Base-by-base conservation (phyloP, 306 rosid species). In the Betula pendula region DNA sequence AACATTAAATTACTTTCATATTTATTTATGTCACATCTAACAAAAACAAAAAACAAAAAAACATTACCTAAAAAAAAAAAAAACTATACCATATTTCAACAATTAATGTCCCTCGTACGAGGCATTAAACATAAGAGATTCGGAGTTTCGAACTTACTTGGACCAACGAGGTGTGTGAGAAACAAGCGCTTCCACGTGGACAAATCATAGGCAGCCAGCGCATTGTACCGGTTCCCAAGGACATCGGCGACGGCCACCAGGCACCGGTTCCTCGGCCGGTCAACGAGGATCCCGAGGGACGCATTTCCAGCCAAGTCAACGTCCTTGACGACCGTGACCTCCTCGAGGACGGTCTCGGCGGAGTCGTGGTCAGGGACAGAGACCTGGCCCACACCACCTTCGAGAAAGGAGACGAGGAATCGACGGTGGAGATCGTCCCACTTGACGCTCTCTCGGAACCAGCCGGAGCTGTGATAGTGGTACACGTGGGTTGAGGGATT, bases 351-450 rank as follows among this genome's bases (percentile, higher is more conserved):
- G 27, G 81, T 42, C 47, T 14, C 62, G 75, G 81, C 53, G 3
- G 84, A 53, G 73, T 72, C 71, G 19, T 56, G 62, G 0, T 56
- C 68, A 3, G 92, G 81, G n/a, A 89, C 78, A 8, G 70, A 6
- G 63, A 90, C 43, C 82, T 87, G 85, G 15, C 87, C 93, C 13
- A 95, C 22, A 25, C 96, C 97, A 16, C 98, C 97, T 48, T 82
- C 87, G 3, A 90, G 16, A 72, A 83, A 83, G 12, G 93, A 84
- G 56, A 84, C 74, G 35, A 92, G 74, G 85, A 95, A 95, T 38
- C 97, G 97, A 58, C 75, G 72, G 82, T 84, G 11, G 70, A 42
- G 86, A 24, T 87, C 79, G 79, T 92, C 98, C 97, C 97, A 95
- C 77, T 89, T 95, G 58, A 84, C 82, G 69, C 92, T 86, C 80